A percentile compares a stretch with the other conserved stretches of the same genome.
Evolutionary conservation across 768 basidiomycete genomes (phyloP).

Genomic region (Hortiboletus campestris): DNA sequence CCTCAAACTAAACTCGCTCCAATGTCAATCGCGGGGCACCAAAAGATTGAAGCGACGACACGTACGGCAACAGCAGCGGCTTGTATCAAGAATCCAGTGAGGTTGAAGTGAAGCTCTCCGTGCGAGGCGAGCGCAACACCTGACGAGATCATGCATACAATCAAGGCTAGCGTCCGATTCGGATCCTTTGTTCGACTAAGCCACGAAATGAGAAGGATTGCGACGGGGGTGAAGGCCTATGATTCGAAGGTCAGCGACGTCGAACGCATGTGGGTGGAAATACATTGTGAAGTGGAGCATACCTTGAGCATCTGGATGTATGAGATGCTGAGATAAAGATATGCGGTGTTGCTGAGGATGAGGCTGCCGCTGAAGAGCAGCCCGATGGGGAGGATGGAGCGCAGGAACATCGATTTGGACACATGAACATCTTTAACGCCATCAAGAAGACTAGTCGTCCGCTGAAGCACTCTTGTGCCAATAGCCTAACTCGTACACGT

Average conservation of each 20-base stretch:
- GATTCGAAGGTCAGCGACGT: neutral
- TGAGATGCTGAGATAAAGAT: slow-evolving; percentile 85
- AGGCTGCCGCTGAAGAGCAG: slow-evolving; percentile 91
- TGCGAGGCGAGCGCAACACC: slow-evolving; percentile 90
- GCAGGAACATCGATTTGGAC: slow-evolving; percentile 72
- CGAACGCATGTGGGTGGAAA: neutral
- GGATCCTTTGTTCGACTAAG: slow-evolving; percentile 85
- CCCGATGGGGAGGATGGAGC: slow-evolving; percentile 91
- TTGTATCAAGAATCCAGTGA: slow-evolving; percentile 86
- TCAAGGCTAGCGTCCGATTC: slow-evolving; percentile 72
- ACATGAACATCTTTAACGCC: slow-evolving; percentile 77
- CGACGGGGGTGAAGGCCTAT: slow-evolving; percentile 87
- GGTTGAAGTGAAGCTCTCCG: slow-evolving; percentile 84
- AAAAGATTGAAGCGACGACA: neutral
- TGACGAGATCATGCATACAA: slow-evolving; percentile 86
- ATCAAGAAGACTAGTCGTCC: slow-evolving; percentile 79
- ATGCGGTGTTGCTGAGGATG: slow-evolving; percentile 89
- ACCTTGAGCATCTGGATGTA: slow-evolving; percentile 99
- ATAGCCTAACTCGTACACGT: slow-evolving; percentile 46
- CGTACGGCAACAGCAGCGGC: slow-evolving; percentile 76
- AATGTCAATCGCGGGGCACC: neutral
- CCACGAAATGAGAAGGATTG: slow-evolving; percentile 93
- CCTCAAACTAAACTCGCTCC: slow-evolving; percentile 68
- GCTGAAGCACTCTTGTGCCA: slow-evolving; percentile 82
- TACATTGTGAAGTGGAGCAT: slow-evolving; percentile 10